Evolutionary conservation across 495 filamentous ascomycete species (phyloP).

Genomic region (Pseudotulostoma volvatum): DNA sequence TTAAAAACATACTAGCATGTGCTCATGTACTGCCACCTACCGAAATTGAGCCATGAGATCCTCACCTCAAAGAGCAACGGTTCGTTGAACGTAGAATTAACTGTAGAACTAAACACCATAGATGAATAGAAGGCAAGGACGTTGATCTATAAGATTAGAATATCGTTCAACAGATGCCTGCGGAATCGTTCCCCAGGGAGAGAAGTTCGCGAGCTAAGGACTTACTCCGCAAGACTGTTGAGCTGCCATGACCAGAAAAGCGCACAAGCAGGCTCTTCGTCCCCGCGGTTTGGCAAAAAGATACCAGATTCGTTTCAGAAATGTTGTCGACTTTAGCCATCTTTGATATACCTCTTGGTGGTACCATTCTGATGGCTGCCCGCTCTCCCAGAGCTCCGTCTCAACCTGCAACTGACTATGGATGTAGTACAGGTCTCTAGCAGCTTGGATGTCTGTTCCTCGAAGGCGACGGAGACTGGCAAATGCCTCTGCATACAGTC

Average conservation of each 20-base stretch:
- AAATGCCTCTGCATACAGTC: constrained; percentile 41
- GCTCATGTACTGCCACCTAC: no score
- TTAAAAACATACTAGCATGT: no score
- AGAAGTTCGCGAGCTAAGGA: no score
- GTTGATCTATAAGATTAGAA: no score
- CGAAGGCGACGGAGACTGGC: constrained; percentile 41
- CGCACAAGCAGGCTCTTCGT: constrained; percentile 40
- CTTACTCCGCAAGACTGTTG: constrained; percentile 63
- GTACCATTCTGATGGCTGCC: constrained; percentile 2
- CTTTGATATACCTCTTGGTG: constrained; percentile 8
- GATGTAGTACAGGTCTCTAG: constrained; percentile 58
- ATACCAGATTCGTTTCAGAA: neutral
- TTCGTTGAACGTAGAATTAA: constrained; percentile 34
- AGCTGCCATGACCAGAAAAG: constrained; percentile 49
- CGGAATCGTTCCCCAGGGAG: no score
- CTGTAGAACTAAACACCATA: no score
- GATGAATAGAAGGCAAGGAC: constrained; percentile 61
- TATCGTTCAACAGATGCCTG: no score
- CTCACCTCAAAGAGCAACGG: no score
- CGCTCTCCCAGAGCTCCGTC: constrained; percentile 6
- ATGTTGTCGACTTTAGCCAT: constrained; percentile 4
- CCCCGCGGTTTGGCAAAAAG: constrained; percentile 46
- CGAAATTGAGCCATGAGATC: no score
- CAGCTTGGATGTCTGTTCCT: constrained; percentile 46
- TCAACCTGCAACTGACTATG: constrained; percentile 37